Base-by-base conservation (phyloP, 179 eudicot species). In the Vitellaria paradoxa region DNA sequence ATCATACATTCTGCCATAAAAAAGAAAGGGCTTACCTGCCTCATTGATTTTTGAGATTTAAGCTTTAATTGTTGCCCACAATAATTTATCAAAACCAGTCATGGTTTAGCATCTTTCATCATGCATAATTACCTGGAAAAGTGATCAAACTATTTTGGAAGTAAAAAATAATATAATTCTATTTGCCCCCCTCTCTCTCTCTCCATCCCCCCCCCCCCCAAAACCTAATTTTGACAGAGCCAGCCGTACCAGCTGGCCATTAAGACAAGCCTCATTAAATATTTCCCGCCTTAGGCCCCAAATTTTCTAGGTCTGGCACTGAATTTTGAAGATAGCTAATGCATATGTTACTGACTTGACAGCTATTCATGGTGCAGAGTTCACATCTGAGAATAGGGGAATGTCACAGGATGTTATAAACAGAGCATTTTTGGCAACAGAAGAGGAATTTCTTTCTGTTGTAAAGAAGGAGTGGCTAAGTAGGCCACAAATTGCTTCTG, bases 361-460 rank as follows among this genome's bases (percentile, higher is more conserved):
- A 78, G 81, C 80, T 80, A 72, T 77, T 77, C 81, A 47, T 85
- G 85, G 76, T 89, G 81, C 88, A 90, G 93, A 81, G 57, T 84
- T 81, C 80, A 84, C 90, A 49, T 70, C 86, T 0, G 90, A 93
- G 47, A 67, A 82, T 13, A 84, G 82, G 62, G 89, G 82, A 77
- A 87, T 93, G 86, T 84, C 97, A 18, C 85, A 70, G 20, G 91
- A 91, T 65, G 91, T 86, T 57, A 84, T 91, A 82, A 89, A 60
- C 76, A 88, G 83, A 65, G 92, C 96, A 14, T 93, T 81, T 72
- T 60, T 84, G 78, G 90, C 85, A 37, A 93, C 97, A 9, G 93
- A 93, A 53, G 87, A 91, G 21, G 92, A 88, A 6, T 93, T 89
- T 77, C 63, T 88, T 67, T 63, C 89, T 15, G 18, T 84, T 60